These are phyloP conservation scores for Didymella sp. DNA, from an alignment of 2,329 filamentous ascomycete species.

Conservation along the genomic window DNA sequence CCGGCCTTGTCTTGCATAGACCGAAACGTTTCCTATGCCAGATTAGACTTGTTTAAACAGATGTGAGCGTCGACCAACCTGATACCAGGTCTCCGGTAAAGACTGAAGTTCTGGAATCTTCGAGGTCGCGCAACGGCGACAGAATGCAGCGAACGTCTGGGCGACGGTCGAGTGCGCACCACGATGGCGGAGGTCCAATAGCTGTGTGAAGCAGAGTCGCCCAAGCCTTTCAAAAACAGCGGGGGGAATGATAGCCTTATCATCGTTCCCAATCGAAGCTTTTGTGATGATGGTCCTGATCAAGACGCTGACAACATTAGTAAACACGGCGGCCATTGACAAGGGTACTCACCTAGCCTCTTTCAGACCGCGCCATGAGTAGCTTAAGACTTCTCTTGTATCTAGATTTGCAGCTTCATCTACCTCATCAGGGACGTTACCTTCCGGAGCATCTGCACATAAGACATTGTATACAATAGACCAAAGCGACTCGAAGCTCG, in stretches of 20 bases:
- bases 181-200: slow-evolving; percentile 83
- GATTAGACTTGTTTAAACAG: neutral
- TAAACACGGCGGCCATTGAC: neutral
- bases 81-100: slow-evolving; percentile 74
- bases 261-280: slow-evolving; percentile 41
- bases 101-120: slow-evolving; percentile 51
- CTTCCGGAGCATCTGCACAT: slow-evolving; percentile 94
- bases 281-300: slow-evolving; percentile 58
- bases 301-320: slow-evolving; percentile 65
- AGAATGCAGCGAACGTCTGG: slow-evolving; percentile 83
- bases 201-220: slow-evolving; percentile 77
- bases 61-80: slow-evolving; percentile 29
- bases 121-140: slow-evolving; percentile 67
- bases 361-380: slow-evolving; percentile 93
- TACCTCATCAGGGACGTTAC: slow-evolving; percentile 79
- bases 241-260: slow-evolving; percentile 29
- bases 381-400: slow-evolving; percentile 90
- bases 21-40: slow-evolving; percentile 64
- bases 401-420: slow-evolving; percentile 74
- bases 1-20: slow-evolving; percentile 79
- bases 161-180: slow-evolving; percentile 95
- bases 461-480: slow-evolving; percentile 74
- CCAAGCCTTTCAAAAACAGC: slow-evolving; percentile 72
- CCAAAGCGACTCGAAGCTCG: slow-evolving; percentile 76
- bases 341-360: slow-evolving; percentile 74